These are phyloP conservation scores for Ceriops decandra DNA, from an alignment of 345 rosid genomes.

Conservation along the genomic window DNA sequence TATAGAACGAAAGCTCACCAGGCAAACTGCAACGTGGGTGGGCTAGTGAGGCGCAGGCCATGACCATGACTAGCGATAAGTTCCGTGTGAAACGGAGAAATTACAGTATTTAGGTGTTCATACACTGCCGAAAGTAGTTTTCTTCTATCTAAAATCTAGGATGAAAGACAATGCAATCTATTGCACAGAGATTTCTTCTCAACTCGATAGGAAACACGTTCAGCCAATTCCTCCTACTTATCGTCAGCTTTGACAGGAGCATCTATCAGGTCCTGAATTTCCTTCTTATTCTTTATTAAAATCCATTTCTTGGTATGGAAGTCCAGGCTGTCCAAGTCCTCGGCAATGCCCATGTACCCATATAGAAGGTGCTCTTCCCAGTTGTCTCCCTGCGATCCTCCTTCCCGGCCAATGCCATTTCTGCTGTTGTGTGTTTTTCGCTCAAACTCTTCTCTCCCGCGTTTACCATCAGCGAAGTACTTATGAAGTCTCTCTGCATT, in stretches of 20 bases:
- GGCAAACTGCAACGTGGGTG: too few relatives aligned
- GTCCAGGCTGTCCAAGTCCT: constrained; percentile 49
- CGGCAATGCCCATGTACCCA: constrained; percentile 39
- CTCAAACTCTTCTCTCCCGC: constrained; percentile 39
- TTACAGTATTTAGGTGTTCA: not conserved
- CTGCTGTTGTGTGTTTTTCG: constrained; percentile 15
- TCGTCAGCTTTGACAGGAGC: constrained; percentile 50
- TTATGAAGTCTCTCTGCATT: constrained; percentile 43
- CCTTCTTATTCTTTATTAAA: constrained; percentile 47
- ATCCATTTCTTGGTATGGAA: constrained; percentile 40
- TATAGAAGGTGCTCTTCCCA: constrained; percentile 28
- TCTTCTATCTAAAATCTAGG: not conserved
- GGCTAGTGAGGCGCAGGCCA: too few relatives aligned
- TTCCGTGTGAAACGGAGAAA: not conserved
- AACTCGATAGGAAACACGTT: not conserved
- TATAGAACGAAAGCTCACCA: too few relatives aligned
- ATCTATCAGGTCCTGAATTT: constrained; percentile 52
- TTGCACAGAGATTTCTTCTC: not conserved
- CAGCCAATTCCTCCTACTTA: not conserved
- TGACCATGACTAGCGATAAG: too few relatives aligned
- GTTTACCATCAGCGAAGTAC: constrained; percentile 36
- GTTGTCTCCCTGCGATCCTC: constrained; percentile 27
- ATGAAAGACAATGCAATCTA: not conserved
- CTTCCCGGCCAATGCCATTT: constrained; percentile 8
- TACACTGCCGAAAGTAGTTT: not conserved